Conservation (phyloP, 306 rosid genomes). For the Acacia confusa region DNA sequence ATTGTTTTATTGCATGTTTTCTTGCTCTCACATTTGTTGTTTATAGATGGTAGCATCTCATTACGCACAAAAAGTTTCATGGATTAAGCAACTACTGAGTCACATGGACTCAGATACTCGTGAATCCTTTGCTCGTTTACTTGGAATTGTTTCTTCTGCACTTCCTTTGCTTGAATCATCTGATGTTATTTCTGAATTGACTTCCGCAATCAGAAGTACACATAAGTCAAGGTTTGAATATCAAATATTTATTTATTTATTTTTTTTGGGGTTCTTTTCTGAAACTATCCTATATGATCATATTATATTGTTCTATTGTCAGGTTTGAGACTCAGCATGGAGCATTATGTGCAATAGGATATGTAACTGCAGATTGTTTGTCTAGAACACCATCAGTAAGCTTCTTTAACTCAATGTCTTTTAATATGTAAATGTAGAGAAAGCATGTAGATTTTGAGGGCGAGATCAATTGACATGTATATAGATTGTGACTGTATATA, state of each 20-base stretch:
- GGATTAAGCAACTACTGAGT: constrained; percentile 79
- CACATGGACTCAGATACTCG: constrained; percentile 91
- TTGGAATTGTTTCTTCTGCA: constrained; percentile 86
- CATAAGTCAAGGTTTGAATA: constrained; percentile 66
- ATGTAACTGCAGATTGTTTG: constrained; percentile 75
- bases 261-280: neutral
- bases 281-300: constrained; percentile 11
- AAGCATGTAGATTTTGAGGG: neutral
- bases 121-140: constrained; percentile 88
- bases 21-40: constrained; percentile 37
- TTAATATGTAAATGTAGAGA: constrained; percentile 10
- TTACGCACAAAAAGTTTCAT: constrained; percentile 62
- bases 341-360: constrained; percentile 85
- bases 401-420: constrained; percentile 27
- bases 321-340: constrained; percentile 97
- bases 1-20: constrained; percentile 35
- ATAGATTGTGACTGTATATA: too few relatives aligned
- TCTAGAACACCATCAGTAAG: constrained; percentile 71
- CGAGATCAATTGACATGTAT: constrained; percentile 2
- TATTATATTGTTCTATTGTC: constrained; percentile 35
- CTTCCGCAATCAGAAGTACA: constrained; percentile 54
- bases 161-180: constrained; percentile 55
- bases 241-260: constrained; percentile 14
- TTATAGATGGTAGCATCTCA: constrained; percentile 74
- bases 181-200: constrained; percentile 58